A percentile compares a stretch with the other conserved stretches of the same genome.
Evolutionary conservation across 495 filamentous ascomycete species (phyloP).

Genomic region (Aspergillus funiculosus): DNA sequence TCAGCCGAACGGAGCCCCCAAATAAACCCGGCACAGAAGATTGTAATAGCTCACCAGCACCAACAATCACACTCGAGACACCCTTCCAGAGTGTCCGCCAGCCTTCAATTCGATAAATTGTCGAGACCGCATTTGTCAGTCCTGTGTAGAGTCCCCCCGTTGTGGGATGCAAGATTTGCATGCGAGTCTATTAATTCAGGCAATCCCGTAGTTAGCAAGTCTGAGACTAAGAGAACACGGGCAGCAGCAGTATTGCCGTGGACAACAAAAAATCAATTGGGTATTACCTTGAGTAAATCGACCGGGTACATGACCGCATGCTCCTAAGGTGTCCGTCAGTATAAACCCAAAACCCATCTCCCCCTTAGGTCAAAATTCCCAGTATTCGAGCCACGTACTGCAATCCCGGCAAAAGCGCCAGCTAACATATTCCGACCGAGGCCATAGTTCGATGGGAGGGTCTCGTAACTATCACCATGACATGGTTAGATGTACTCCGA

Average conservation of each 20-base stretch:
- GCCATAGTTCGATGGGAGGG: slow-evolving; percentile 63
- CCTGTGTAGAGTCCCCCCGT: slow-evolving; percentile 83
- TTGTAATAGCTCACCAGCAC: slow-evolving; percentile 61
- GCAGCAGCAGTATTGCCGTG: not conserved
- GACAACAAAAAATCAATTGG: slow-evolving; percentile 8
- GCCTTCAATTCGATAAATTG: slow-evolving; percentile 85
- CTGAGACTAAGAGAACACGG: not conserved
- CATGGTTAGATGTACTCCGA: slow-evolving; percentile 21
- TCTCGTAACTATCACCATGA: slow-evolving; percentile 52
- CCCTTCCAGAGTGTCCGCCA: slow-evolving; percentile 91
- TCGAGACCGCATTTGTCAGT: slow-evolving; percentile 83
- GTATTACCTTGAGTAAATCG: slow-evolving; percentile 93
- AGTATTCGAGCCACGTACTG: slow-evolving; percentile 49
- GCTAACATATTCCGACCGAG: slow-evolving; percentile 76
- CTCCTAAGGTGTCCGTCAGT: slow-evolving; percentile 45
- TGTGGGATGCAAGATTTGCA: slow-evolving; percentile 90
- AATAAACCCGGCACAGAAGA: not conserved
- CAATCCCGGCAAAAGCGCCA: slow-evolving; percentile 94
- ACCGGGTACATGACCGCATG: slow-evolving; percentile 98
- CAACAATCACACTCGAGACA: slow-evolving; percentile 91
- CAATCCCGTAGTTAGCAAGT: slow-evolving; percentile 16
- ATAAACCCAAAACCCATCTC: not conserved
- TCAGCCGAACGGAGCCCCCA: slow-evolving; percentile 19
- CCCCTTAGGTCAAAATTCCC: not conserved
- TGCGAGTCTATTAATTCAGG: slow-evolving; percentile 64